phyloP scores from a whole-genome alignment of 2,329 filamentous ascomycete genomes.

The Fusarium chaquense region DNA sequence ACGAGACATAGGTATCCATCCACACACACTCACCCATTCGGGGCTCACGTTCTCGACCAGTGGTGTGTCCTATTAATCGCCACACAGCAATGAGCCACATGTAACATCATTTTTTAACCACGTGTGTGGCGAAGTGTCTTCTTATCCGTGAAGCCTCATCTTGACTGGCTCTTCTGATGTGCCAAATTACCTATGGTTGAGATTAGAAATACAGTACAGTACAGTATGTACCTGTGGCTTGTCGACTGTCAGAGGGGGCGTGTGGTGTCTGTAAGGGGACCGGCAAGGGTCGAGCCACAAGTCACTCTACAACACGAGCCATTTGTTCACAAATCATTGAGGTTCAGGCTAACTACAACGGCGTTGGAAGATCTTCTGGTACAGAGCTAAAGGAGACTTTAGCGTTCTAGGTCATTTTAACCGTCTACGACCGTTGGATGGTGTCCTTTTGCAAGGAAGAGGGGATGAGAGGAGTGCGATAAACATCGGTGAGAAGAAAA shows the following conservation, averaged over 20 bases:
- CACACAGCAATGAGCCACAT: constrained; percentile 42
- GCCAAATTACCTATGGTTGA: neutral
- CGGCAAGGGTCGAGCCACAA: constrained; percentile 46
- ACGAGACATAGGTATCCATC: constrained; percentile 27
- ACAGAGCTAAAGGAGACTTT: constrained; percentile 23
- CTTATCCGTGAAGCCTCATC: constrained; percentile 2
- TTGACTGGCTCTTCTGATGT: constrained; percentile 35
- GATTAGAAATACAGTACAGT: neutral
- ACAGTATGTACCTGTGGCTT: constrained; percentile 14
- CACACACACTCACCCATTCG: neutral
- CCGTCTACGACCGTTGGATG: constrained; percentile 15
- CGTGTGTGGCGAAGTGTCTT: constrained; percentile 30
- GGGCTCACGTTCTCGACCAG: constrained; percentile 21
- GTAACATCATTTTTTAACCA: constrained; percentile 8
- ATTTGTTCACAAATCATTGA: constrained; percentile 15
- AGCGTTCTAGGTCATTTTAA: constrained; percentile 15
- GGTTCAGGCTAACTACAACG: constrained; percentile 6
- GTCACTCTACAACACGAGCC: constrained; percentile 40
- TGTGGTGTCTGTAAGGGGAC: constrained; percentile 40
- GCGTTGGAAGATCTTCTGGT: constrained; percentile 21
- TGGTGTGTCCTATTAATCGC: constrained; percentile 28
- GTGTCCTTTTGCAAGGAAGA: neutral
- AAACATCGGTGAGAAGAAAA: constrained; percentile 29
- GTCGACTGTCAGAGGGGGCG: constrained; percentile 25
- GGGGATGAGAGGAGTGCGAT: constrained; percentile 12